A percentile compares a stretch with the other conserved stretches of the same genome.
Evolutionary conservation across 306 rosid genomes (phyloP).

Genomic region (Rosa rugosa): DNA sequence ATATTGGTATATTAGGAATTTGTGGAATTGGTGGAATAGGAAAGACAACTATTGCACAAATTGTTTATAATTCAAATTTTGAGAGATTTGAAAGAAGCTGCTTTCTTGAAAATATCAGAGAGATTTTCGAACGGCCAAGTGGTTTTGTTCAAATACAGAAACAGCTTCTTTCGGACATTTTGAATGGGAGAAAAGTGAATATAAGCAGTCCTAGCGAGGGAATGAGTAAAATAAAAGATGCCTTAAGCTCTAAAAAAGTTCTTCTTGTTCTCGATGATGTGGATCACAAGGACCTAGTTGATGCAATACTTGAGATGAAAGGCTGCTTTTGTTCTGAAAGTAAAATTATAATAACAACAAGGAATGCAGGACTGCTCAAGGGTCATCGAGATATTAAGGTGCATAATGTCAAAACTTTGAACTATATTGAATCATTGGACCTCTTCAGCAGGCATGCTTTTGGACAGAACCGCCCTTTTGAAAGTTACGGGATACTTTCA

Average conservation of each 20-base stretch:
- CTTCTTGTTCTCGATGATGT: background rate
- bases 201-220: background rate
- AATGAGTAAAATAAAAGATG: background rate
- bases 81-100: background rate
- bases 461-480: background rate
- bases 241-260: background rate
- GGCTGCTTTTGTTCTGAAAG: too few species aligned
- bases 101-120: background rate
- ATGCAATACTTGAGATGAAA: background rate
- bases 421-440: background rate
- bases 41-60: background rate
- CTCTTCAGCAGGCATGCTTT: constrained; percentile 2
- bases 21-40: background rate
- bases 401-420: background rate
- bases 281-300: background rate
- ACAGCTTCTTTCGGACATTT: background rate
- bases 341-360: background rate
- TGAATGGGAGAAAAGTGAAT: background rate
- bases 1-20: background rate
- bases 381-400: background rate
- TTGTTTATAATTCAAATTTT: background rate
- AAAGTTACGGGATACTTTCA: background rate
- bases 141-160: background rate
- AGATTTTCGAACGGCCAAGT: background rate
- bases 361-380: background rate